These are phyloP conservation scores for Eimeria sp. DNA, from an alignment of 169 alveolate species.

Conservation along the genomic window DNA sequence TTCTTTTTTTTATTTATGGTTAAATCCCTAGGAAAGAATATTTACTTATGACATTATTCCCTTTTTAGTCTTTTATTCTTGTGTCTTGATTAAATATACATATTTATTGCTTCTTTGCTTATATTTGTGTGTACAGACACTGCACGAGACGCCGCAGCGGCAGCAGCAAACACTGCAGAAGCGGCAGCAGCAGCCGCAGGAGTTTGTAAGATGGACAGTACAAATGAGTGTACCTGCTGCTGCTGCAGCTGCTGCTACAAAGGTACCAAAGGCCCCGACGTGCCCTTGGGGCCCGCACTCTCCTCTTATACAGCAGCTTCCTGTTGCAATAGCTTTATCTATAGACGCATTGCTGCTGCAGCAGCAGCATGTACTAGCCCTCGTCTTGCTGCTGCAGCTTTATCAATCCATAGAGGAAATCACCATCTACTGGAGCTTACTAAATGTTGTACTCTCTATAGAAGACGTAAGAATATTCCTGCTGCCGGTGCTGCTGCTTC, in stretches of 20 bases:
- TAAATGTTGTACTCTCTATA: background rate
- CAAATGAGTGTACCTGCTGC: background rate
- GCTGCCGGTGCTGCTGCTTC: no score
- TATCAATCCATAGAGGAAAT: background rate
- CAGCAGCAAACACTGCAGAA: background rate
- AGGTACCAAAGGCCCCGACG: background rate
- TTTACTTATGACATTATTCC: no score
- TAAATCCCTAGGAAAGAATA: no score
- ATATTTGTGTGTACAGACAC: background rate
- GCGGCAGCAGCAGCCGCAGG: background rate
- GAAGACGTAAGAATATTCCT: no score
- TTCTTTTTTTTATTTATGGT: no score
- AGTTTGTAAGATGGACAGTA: background rate
- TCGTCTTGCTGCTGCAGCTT: background rate
- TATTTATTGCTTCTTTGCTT: no score
- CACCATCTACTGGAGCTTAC: background rate
- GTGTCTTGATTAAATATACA: no score
- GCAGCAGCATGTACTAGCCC: background rate
- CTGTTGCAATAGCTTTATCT: background rate
- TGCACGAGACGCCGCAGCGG: conserved; percentile 3
- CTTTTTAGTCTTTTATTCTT: no score
- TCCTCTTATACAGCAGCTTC: background rate
- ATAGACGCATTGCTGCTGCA: conserved; percentile 7
- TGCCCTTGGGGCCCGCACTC: background rate
- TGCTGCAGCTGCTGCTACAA: background rate